phyloP scores from a whole-genome alignment of 495 filamentous ascomycete genomes.

The Trichoderma asperelloides region DNA sequence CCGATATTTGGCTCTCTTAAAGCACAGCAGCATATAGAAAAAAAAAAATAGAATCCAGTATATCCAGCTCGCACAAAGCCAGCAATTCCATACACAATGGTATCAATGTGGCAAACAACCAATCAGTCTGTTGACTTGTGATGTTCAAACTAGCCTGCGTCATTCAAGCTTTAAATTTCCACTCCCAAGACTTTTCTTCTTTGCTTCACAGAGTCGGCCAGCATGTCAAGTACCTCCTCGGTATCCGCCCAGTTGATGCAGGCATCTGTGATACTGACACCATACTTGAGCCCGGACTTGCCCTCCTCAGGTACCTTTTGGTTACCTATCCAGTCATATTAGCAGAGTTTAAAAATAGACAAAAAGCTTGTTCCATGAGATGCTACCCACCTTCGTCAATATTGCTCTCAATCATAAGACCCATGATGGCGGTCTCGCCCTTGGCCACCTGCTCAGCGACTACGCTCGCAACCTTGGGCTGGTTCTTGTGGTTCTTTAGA shows the following conservation, averaged over 20 bases:
- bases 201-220: slow-evolving; percentile 74
- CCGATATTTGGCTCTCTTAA: neutral
- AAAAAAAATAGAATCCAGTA: neutral
- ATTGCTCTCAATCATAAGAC: slow-evolving; percentile 98
- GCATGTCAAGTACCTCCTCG: slow-evolving; percentile 62
- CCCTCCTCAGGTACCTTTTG: slow-evolving; percentile 92
- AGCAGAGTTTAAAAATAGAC: slow-evolving; percentile 10
- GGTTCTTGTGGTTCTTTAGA: slow-evolving; percentile 91
- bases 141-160: neutral
- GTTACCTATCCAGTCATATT: slow-evolving; percentile 44
- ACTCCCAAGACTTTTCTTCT: slow-evolving; percentile 40
- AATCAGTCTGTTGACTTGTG: neutral
- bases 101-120: neutral
- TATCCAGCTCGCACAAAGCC: neutral
- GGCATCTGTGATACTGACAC: slow-evolving; percentile 95
- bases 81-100: neutral
- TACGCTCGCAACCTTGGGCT: slow-evolving; percentile 82
- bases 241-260: slow-evolving; percentile 96
- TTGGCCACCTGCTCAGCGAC: slow-evolving; percentile 76
- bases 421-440: slow-evolving; percentile 86
- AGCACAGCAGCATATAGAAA: neutral
- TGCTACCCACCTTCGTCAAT: slow-evolving; percentile 71
- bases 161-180: slow-evolving; percentile 13
- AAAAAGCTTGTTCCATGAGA: neutral
- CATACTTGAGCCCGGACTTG: slow-evolving; percentile 81